A percentile compares a stretch with the other conserved stretches of the same genome.
Evolutionary conservation across 305 asterid species (phyloP).

Genomic region (Fraxinus dipetala): DNA sequence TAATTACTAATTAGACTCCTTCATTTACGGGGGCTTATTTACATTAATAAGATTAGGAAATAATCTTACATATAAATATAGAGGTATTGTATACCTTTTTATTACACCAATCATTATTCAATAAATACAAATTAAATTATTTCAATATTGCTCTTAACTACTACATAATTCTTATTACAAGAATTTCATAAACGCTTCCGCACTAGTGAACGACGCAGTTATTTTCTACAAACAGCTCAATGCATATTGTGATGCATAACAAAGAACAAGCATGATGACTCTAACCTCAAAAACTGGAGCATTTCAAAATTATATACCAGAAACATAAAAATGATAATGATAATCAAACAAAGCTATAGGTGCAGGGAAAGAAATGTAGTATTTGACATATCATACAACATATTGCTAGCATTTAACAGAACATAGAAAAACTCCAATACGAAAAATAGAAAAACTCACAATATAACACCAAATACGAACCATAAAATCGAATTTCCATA

Average conservation of each 20-base stretch:
- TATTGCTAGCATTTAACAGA: constrained; percentile 10
- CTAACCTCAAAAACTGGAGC: not conserved
- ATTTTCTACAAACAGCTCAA: not conserved
- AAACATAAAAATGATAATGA: constrained; percentile 3
- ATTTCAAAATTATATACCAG: not conserved
- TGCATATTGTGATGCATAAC: not conserved
- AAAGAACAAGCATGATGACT: not conserved
- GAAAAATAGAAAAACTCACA: constrained; percentile 4
- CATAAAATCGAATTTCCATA: constrained; percentile 24
- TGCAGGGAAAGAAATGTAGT: constrained; percentile 16
- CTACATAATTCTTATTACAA: too few relatives aligned
- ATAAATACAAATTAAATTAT: too few relatives aligned
- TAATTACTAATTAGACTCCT: too few relatives aligned
- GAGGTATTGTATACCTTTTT: too few relatives aligned
- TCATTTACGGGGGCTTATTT: too few relatives aligned
- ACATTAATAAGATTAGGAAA: too few relatives aligned
- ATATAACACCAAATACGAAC: constrained; percentile 19
- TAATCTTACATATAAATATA: too few relatives aligned
- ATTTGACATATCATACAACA: not conserved
- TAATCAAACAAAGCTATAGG: constrained; percentile 3
- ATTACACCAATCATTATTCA: too few relatives aligned
- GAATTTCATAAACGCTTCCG: too few relatives aligned
- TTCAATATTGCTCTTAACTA: too few relatives aligned
- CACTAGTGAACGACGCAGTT: not conserved
- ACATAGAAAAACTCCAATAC: constrained; percentile 8